Conservation (phyloP, 169 alveolate genomes). For the Cryptosporidium viatorum region DNA sequence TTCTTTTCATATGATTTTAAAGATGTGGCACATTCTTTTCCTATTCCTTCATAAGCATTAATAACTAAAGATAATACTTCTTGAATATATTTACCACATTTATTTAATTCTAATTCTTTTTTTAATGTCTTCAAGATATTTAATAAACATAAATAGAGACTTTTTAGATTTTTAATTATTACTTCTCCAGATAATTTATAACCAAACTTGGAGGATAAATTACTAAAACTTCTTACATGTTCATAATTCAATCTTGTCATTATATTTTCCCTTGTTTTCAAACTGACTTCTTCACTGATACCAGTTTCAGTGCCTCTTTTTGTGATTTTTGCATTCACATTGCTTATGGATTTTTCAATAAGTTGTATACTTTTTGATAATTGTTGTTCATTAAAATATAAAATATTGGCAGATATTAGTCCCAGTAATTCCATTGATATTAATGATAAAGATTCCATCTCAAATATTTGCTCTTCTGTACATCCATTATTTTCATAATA, state of each 20-base stretch:
- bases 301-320: not conserved
- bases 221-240: not conserved
- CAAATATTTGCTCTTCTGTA: constrained; percentile 1
- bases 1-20: not conserved
- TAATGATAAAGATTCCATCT: not conserved
- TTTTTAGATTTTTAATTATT: not conserved
- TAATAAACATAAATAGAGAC: not conserved
- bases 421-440: not conserved
- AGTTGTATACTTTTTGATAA: not conserved
- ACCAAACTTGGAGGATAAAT: not conserved
- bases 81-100: constrained; percentile 3
- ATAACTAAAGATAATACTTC: not conserved
- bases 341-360: not conserved
- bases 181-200: not conserved
- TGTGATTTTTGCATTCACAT: not conserved
- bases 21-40: not conserved
- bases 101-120: not conserved
- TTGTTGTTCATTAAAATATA: not conserved
- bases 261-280: not conserved
- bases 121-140: not conserved
- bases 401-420: not conserved
- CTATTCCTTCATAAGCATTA: not conserved
- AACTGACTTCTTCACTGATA: not conserved
- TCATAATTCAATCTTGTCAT: not conserved
- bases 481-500: not conserved